Base-by-base conservation (phyloP, 1,139 yeast genomes). In the Magnusiomyces suaveolens region DNA sequence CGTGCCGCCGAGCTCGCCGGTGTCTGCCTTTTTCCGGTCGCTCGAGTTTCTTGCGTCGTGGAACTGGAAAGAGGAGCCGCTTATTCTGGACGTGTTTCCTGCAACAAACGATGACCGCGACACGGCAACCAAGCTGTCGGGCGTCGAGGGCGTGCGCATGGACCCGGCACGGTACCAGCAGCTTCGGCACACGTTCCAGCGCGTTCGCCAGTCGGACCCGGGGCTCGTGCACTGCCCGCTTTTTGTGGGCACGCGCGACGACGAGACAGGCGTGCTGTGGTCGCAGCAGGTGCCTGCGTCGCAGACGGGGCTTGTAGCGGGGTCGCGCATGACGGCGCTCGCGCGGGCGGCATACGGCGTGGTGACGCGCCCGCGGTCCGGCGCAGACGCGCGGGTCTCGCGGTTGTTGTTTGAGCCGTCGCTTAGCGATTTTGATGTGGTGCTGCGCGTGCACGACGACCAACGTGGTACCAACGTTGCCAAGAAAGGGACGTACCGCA, bases 61-160 rank as follows among this genome's bases (percentile, higher is more conserved):
- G 98, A 90, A 92, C 68, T 92, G 98, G 98, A 83, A 81, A 63
- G 95, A 86, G 60, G 89, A 84, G 51, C 85, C 96, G 1, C 71
- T 92, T 59, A 78, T 90, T 55, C 72, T 92, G 60, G 96, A 90
- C 64, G 73, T 87, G 20, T 82, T 81, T 56, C 75, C 39, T 72
- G 70, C 46, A 69, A 69, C n/a, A 0, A 73, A 70, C 8, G 72
- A 69, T 38, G 71, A 69, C 36, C 70, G 75, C 52, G 65, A 72
- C 32, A 73, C 44, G 46, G 29, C 55, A 33, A 49, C 48, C 29
- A 53, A 46, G 20, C 54, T 60, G 10, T 61, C 67, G 6, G 58
- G 59, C 4, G 64, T 66, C 29, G 64, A 64, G 21, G 82, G 86
- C 39, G 92, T 86, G 59, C 80, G 77, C 57, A 73, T 88, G 63